Evolutionary conservation across 2,329 filamentous ascomycete species (phyloP).

Genomic region (Talaromyces sp.): DNA sequence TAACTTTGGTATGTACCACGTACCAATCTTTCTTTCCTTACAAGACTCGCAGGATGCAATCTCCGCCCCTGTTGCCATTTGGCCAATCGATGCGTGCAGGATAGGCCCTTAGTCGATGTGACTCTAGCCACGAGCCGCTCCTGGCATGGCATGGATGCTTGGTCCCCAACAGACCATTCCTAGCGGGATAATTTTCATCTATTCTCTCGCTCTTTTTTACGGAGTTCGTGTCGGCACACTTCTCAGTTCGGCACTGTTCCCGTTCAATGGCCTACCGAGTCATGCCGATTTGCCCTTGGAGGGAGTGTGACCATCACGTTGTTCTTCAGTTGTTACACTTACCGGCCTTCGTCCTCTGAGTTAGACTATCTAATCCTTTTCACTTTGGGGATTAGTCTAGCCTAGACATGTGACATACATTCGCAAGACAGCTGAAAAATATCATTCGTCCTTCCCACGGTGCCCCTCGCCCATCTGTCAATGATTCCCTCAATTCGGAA

Average conservation of each 20-base stretch:
- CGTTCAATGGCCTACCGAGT: conserved; percentile 3
- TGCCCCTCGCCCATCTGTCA: neutral
- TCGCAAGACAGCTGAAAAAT: neutral
- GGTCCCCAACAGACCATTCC: neutral
- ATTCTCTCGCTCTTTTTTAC: neutral
- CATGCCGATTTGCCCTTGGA: neutral
- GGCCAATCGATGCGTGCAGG: neutral
- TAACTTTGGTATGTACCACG: neutral
- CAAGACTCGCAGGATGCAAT: neutral
- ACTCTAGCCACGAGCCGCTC: conserved; percentile 7
- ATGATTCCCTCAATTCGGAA: neutral
- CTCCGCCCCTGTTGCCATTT: neutral
- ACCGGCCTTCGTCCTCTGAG: neutral
- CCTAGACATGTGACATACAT: conserved; percentile 1
- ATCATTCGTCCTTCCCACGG: neutral
- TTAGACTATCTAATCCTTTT: neutral
- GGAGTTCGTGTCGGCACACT: neutral
- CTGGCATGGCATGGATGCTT: neutral
- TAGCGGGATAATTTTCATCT: neutral
- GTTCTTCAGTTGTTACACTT: neutral
- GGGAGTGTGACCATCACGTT: neutral
- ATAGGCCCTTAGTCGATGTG: neutral
- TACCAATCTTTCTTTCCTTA: neutral
- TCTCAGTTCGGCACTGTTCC: conserved; percentile 5
- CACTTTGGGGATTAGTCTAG: neutral